Conservation (phyloP, 345 rosid species). For the Dipteronia sinensis region DNA sequence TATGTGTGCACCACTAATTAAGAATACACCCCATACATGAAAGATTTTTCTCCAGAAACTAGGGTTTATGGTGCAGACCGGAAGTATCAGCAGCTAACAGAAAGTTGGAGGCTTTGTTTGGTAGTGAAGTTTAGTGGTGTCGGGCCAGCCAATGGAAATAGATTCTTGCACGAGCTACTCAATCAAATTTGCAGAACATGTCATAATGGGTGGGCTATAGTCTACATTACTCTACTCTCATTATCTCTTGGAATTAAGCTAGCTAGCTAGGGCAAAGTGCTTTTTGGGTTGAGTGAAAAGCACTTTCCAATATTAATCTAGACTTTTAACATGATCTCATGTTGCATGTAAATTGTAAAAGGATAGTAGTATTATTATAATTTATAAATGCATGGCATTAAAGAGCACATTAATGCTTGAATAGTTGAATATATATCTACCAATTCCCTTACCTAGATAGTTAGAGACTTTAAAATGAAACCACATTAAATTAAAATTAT, state of each 20-base stretch:
- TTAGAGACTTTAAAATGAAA: too few species aligned
- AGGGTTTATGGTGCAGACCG: background rate
- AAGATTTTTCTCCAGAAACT: background rate
- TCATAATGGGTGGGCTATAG: too few species aligned
- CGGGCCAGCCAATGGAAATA: constrained; percentile 13
- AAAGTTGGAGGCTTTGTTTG: constrained; percentile 25
- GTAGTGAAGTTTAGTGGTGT: constrained; percentile 10
- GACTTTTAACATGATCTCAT: background rate
- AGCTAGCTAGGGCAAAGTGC: background rate
- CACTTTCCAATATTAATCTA: background rate
- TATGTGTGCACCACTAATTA: too few species aligned
- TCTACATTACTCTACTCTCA: too few species aligned
- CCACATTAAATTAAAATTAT: too few species aligned
- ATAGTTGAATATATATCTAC: too few species aligned
- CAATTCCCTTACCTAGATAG: too few species aligned
- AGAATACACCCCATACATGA: too few species aligned
- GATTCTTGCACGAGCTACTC: constrained; percentile 28
- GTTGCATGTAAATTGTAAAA: background rate
- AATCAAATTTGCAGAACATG: constrained; percentile 9
- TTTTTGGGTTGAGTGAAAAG: background rate
- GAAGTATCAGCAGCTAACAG: constrained; percentile 2
- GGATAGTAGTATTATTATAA: background rate
- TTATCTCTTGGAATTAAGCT: background rate
- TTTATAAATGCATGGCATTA: background rate
- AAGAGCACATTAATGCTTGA: background rate